These are phyloP conservation scores for Suhomyces xylopsoci DNA, from an alignment of 805 yeast species.

Conservation along the genomic window DNA sequence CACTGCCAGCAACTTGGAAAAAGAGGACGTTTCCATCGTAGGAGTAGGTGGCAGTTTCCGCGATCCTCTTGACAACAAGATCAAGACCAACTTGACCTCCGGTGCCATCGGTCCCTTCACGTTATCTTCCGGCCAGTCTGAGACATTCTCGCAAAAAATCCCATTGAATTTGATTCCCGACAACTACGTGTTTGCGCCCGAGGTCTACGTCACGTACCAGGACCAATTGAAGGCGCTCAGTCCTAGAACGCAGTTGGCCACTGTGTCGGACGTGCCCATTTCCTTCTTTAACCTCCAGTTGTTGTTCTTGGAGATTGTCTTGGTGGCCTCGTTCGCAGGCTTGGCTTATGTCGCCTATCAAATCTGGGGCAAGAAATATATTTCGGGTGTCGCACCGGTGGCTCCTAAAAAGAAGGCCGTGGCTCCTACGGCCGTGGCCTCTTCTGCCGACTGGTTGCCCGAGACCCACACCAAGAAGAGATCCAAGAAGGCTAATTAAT, in stretches of 20 bases:
- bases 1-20: slow-evolving; percentile 53
- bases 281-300: slow-evolving; percentile 74
- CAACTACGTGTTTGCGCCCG: slow-evolving; percentile 58
- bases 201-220: slow-evolving; percentile 49
- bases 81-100: slow-evolving; percentile 60
- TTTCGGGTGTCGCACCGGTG: slow-evolving; percentile 36
- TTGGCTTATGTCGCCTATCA: slow-evolving; percentile 41
- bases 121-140: slow-evolving; percentile 48
- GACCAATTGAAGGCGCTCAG: slow-evolving; percentile 53
- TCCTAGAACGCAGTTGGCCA: slow-evolving; percentile 54
- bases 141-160: slow-evolving; percentile 55
- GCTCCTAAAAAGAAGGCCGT: slow-evolving; percentile 25
- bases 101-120: slow-evolving; percentile 59
- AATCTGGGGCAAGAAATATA: slow-evolving; percentile 45
- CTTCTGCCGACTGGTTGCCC: slow-evolving; percentile 11
- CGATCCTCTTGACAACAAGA: slow-evolving; percentile 50
- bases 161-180: slow-evolving; percentile 57
- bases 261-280: slow-evolving; percentile 61
- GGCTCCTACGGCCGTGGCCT: slow-evolving; percentile 4
- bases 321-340: slow-evolving; percentile 25
- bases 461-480: slow-evolving; percentile 10
- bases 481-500: slow-evolving; percentile 8
- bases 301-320: slow-evolving; percentile 55
- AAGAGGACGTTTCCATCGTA: slow-evolving; percentile 47
- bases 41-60: slow-evolving; percentile 70